These are phyloP conservation scores for Kurtzmaniella natalensis DNA, from an alignment of 1,139 yeast genomes.

Conservation along the genomic window DNA sequence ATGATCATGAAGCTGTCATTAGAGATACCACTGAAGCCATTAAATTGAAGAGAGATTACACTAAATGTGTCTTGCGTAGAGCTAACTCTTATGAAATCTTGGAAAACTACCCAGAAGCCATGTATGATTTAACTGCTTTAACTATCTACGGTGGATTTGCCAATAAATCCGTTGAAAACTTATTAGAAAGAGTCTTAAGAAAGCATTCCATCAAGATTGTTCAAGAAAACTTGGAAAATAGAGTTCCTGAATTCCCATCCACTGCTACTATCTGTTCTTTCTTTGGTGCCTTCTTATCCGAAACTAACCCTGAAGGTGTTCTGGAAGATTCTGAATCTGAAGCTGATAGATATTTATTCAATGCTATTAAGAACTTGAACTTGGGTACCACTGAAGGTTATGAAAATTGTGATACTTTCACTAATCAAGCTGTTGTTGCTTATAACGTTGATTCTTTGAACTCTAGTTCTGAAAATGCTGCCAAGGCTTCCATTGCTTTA, in stretches of 20 bases:
- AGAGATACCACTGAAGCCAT: conserved; percentile 86
- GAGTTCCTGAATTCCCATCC: conserved; percentile 67
- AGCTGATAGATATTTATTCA: conserved; percentile 60
- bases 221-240: conserved; percentile 51
- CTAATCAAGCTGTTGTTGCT: conserved; percentile 63
- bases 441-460: conserved; percentile 38
- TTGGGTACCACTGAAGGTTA: conserved; percentile 68
- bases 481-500: conserved; percentile 58
- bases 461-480: conserved; percentile 43
- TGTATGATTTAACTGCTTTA: conserved; percentile 86
- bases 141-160: conserved; percentile 75
- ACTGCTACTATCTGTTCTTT: conserved; percentile 82
- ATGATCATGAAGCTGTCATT: conserved; percentile 75
- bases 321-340: conserved; percentile 43
- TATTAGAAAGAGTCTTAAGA: conserved; percentile 83
- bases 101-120: conserved; percentile 77
- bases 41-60: conserved; percentile 79
- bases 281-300: conserved; percentile 66
- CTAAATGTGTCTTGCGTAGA: conserved; percentile 77
- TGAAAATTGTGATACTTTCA: conserved; percentile 64
- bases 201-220: conserved; percentile 69
- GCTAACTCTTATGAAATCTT: conserved; percentile 83
- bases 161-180: conserved; percentile 72
- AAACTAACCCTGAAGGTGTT: conserved; percentile 45
- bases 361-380: conserved; percentile 63